Base-by-base conservation (phyloP, 2,329 filamentous ascomycete genomes). In the Epichloe gansuensis region DNA sequence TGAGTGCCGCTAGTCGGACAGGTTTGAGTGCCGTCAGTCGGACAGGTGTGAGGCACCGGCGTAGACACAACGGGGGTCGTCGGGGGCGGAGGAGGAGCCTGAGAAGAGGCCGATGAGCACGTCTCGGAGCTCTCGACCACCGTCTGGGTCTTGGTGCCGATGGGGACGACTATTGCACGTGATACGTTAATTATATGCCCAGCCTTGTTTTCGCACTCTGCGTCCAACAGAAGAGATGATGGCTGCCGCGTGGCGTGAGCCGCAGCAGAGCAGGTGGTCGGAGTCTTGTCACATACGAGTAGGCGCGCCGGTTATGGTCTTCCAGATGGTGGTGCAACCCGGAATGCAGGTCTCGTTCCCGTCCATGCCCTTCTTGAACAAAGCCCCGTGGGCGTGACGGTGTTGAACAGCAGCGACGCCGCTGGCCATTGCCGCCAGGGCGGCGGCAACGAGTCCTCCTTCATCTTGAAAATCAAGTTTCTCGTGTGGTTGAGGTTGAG, bases 311-410 rank as follows among this genome's bases (percentile, higher is more conserved):
- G 79, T 83, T 72, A 80, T 77, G 65, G 83, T 88, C 67, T 78
- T 79, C 71, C 82, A 85, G 74, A 85, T 81, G 67, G 86, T 89
- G 59, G 78, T 85, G 79, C 86, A 91, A 57, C 77, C 77, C 48
- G 72, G 72, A 38, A 70, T 64, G 67, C 85, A 89, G 57, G 75
- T 66, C 37, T 71, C 72, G 57, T 58, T 55, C 61, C 67, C 66
- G 63, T 67, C 59, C 59, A 61, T 65, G 64, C 71, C 73, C 74
- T 75, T 75, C 65, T 72, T 65, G 65, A 83, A 80, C 65, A 83
- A 75, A 49, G 75, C 72, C 68, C 85, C 72, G 69, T 86, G 82
- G 54, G 70, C 75, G 62, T 82, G 82, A 59, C 83, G 76, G 72
- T 88, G 82, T 62, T 76, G 70, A 58, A 66, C 69, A 59, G 79